These are phyloP conservation scores for Grosmannia serpens DNA, from an alignment of 2,329 filamentous ascomycete genomes.

Conservation along the genomic window DNA sequence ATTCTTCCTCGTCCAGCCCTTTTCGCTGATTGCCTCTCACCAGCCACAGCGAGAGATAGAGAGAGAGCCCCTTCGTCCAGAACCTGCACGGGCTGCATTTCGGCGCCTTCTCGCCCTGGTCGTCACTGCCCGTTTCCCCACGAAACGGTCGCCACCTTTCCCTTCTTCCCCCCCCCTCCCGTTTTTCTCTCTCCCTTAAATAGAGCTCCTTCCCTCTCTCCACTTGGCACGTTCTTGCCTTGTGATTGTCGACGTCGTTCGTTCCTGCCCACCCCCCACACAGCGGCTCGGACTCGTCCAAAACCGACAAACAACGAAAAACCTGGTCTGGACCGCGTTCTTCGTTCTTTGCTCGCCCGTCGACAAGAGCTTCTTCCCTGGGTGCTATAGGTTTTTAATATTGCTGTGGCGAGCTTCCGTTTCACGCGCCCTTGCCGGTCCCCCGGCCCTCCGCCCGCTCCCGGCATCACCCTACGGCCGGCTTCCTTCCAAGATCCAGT, in stretches of 20 bases:
- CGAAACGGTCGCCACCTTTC: not conserved
- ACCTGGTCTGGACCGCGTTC: constrained; percentile 2
- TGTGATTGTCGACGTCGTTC: not conserved
- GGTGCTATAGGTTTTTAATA: not conserved
- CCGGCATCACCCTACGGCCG: too few relatives aligned
- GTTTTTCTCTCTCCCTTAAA: not conserved
- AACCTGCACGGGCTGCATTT: not conserved
- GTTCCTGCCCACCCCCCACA: not conserved
- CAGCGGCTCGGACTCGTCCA: not conserved
- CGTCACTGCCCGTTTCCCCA: not conserved
- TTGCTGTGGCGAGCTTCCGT: not conserved
- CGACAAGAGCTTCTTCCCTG: not conserved
- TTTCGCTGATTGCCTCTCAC: not conserved
- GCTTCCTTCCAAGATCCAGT: too few relatives aligned
- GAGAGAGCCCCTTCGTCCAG: not conserved
- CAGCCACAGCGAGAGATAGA: not conserved
- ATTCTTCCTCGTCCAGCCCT: not conserved
- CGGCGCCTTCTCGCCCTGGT: not conserved
- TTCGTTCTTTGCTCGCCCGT: not conserved
- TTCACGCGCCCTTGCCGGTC: too few relatives aligned
- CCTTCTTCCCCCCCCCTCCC: not conserved
- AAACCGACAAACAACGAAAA: not conserved
- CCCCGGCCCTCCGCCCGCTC: too few relatives aligned
- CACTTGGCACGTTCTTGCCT: not conserved
- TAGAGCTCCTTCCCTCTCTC: not conserved